Conservation (phyloP, 495 filamentous ascomycete genomes). For the Trichoderma orchidacearum region DNA sequence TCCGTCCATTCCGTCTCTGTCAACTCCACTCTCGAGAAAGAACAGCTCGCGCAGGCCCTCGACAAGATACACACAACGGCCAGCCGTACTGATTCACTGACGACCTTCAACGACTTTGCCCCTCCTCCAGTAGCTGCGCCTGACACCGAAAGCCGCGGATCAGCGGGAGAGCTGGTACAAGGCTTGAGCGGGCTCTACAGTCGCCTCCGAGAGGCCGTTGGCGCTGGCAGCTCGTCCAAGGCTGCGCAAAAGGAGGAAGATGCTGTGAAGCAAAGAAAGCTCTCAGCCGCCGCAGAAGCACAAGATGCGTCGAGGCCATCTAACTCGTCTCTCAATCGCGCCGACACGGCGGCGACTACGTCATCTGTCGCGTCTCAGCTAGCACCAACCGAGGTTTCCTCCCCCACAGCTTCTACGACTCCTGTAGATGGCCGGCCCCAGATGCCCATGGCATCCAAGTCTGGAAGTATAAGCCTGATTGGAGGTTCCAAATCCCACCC, state of each 20-base stretch:
- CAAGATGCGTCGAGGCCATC: constrained; percentile 24
- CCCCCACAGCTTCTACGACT: constrained; percentile 17
- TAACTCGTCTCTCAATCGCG: constrained; percentile 14
- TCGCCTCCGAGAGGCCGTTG: constrained; percentile 65
- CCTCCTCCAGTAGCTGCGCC: constrained; percentile 40
- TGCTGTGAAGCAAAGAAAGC: constrained; percentile 16
- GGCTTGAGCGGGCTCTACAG: constrained; percentile 78
- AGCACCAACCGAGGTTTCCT: constrained; percentile 18
- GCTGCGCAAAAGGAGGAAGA: constrained; percentile 23
- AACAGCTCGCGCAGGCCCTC: constrained; percentile 56
- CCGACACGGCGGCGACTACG: constrained; percentile 20
- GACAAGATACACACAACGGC: constrained; percentile 77
- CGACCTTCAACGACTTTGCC: constrained; percentile 80
- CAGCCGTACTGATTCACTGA: constrained; percentile 64
- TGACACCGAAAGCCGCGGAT: constrained; percentile 48
- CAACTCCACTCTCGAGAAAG: constrained; percentile 45
- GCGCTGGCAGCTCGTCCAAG: constrained; percentile 48
- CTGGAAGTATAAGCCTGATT: constrained; percentile 40
- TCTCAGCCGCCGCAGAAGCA: constrained; percentile 11
- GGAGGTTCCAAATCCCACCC: constrained; percentile 39
- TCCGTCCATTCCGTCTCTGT: constrained; percentile 52
- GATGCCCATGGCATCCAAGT: constrained; percentile 34
- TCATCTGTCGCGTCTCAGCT: constrained; percentile 12
- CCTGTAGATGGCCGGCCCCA: constrained; percentile 18
- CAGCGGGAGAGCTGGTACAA: constrained; percentile 61